These are phyloP conservation scores for Amanita subjunquillea DNA, from an alignment of 768 basidiomycete species.

Conservation along the genomic window DNA sequence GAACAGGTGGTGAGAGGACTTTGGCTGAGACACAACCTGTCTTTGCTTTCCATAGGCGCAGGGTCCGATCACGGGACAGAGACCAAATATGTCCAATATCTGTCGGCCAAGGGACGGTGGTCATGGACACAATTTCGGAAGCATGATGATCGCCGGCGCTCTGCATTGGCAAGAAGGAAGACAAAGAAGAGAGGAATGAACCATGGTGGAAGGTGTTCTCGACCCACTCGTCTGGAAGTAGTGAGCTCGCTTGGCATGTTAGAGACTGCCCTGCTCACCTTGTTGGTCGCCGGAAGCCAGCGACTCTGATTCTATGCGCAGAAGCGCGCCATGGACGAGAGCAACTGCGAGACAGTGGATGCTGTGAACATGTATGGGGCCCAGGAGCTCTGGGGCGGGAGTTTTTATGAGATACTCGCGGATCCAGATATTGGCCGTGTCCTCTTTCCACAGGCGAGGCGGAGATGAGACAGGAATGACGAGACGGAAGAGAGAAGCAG, in stretches of 20 bases:
- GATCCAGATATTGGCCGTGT: constrained; percentile 44
- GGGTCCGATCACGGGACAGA: constrained; percentile 75
- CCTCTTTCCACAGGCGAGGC: constrained; percentile 47
- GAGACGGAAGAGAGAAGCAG: constrained; percentile 66
- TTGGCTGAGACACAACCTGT: constrained; percentile 63
- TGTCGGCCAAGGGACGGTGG: constrained; percentile 66
- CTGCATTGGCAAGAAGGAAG: constrained; percentile 52
- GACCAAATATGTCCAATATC: constrained; percentile 73
- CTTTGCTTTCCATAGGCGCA: constrained; percentile 79
- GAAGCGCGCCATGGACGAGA: constrained; percentile 48
- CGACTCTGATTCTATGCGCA: constrained; percentile 60
- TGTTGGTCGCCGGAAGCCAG: constrained; percentile 42
- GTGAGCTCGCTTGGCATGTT: constrained; percentile 6
- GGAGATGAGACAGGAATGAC: constrained; percentile 49
- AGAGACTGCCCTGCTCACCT: constrained; percentile 32
- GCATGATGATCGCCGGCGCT: constrained; percentile 34
- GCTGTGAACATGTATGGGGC: constrained; percentile 58
- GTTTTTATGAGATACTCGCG: constrained; percentile 60
- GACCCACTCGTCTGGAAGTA: constrained; percentile 52
- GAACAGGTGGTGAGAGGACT: constrained; percentile 30
- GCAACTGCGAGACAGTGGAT: constrained; percentile 56
- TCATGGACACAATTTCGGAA: constrained; percentile 59
- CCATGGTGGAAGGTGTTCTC: constrained; percentile 56
- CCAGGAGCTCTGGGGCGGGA: constrained; percentile 28
- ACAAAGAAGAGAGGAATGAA: constrained; percentile 57